phyloP scores from a whole-genome alignment of 179 eudicot species.

The Beta macrorhiza region DNA sequence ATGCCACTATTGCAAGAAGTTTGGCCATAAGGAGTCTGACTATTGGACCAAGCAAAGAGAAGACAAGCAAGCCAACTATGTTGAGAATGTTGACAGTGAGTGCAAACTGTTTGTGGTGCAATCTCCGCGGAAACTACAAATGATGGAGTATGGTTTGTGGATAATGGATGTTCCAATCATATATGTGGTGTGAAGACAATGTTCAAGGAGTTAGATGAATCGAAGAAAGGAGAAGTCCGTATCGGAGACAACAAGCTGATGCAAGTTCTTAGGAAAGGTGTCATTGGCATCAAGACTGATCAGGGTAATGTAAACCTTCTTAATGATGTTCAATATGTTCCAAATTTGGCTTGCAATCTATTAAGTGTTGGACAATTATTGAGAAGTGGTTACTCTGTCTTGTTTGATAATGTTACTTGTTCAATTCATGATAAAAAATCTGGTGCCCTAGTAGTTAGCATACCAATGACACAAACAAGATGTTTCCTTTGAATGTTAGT shows the following conservation, averaged over 20 bases:
- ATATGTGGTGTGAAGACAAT: neutral
- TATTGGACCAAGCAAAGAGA: conserved; percentile 9
- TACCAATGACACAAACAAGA: neutral
- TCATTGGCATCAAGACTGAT: neutral
- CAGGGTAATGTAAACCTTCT: conserved; percentile 10
- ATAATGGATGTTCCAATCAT: conserved; percentile 13
- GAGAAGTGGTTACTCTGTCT: neutral
- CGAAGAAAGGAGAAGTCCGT: neutral
- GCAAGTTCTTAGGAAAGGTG: conserved; percentile 12
- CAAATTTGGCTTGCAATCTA: conserved; percentile 20
- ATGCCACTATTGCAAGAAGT: neutral
- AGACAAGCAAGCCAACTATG: neutral
- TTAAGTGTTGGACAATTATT: conserved; percentile 21
- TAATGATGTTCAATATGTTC: conserved; percentile 18
- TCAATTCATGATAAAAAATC: neutral
- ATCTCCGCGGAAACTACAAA: neutral
- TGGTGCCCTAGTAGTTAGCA: neutral
- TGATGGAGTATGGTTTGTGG: neutral
- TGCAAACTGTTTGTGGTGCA: neutral
- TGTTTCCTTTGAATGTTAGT: conserved; percentile 6
- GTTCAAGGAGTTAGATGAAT: conserved; percentile 13
- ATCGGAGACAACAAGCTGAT: neutral
- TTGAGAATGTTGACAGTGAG: neutral
- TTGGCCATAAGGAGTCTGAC: neutral
- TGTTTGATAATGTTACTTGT: conserved; percentile 12